A percentile compares a stretch with the other conserved stretches of the same genome.
Evolutionary conservation across 108 stramenopile genomes (phyloP).

Genomic region (Conticribra weissflogii): DNA sequence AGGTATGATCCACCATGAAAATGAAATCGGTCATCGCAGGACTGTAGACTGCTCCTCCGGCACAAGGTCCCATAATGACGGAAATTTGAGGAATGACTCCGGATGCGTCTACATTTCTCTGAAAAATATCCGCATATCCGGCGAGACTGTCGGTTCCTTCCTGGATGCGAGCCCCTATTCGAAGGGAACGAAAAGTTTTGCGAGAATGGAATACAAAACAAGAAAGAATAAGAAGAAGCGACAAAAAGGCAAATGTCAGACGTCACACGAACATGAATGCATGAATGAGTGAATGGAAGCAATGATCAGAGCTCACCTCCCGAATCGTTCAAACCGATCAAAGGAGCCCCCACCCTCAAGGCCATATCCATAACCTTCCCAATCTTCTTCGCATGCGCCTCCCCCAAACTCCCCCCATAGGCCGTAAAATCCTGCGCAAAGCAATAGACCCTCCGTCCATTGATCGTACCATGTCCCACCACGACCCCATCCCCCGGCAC

Average conservation of each 20-base stretch:
- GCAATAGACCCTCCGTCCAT: conserved; percentile 77
- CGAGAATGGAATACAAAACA: not conserved
- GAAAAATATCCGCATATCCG: conserved; percentile 99
- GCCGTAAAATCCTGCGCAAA: conserved; percentile 99
- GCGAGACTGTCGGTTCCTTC: conserved; percentile 97
- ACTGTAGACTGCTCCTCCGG: conserved; percentile 94
- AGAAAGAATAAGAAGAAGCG: not conserved
- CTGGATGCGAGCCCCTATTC: conserved; percentile 92
- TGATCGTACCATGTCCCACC: conserved; percentile 58
- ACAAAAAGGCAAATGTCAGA: not conserved
- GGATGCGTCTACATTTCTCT: conserved; percentile 95
- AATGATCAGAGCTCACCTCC: conserved; percentile 65
- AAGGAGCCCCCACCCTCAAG: conserved; percentile 90
- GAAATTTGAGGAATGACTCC: conserved; percentile 96
- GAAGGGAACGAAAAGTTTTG: not conserved
- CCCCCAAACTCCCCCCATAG: conserved; percentile 94
- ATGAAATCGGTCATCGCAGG: conserved; percentile 99
- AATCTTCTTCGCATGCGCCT: conserved; percentile 99
- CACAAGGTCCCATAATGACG: conserved; percentile 96
- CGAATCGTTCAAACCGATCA: conserved; percentile 98
- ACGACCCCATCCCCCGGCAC: conserved; percentile 98
- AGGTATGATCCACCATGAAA: conserved; percentile 96
- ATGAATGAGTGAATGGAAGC: not conserved
- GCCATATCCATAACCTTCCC: conserved; percentile 99
- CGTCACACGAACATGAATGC: not conserved